Evolutionary conservation across 1,284 basidiomycete species (phyloP), one percentile per base, ranked within the genome.

Genomic region (Moniliella sp.): DNA sequence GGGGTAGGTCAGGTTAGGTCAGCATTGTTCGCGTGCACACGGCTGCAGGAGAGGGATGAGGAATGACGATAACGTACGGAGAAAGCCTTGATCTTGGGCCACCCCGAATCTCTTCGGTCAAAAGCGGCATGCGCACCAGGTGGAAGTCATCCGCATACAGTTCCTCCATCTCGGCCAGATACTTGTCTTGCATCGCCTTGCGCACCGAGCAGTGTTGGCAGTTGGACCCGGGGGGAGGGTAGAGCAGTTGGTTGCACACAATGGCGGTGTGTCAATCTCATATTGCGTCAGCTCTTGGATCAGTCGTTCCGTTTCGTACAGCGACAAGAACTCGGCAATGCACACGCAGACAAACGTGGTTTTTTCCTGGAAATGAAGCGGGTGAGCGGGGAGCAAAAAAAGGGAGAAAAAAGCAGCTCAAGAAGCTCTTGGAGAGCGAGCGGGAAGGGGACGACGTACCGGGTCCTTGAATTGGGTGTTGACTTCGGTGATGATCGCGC

Each of bases 381-480:
- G 10, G 5, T 23, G n/a, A 23, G 21, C 8, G 7, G 21, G n/a
- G n/a, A 23, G 21, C n/a, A 7, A 23, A n/a, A 23, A 27, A 7
- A 13, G 10, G 10, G 13, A 14, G 8, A 23, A 23, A 23, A 23
- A n/a, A 23, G 21, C 8, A 23, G 8, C 8, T 7, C 21, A 23
- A n/a, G 7, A 7, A n/a, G 21, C 21, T 23, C 21, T n/a, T n/a
- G n/a, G n/a, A n/a, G n/a, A n/a, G n/a, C n/a, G n/a, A n/a, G n/a
- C n/a, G n/a, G n/a, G n/a, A n/a, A n/a, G n/a, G n/a, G n/a, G n/a
- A 14, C 12, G 3, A 69, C 78, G 40, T 49, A 83, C 82, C 3
- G 88, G 82, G 63, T 97, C 84, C 63, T 94, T 94, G 70, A 97
- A 97, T 57, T 99, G 91, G 1, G 80, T 79, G 69, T 97, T 97